Evolutionary conservation across 495 filamentous ascomycete species (phyloP), one percentile per base, ranked within the genome.

Genomic region (Symbiotaphrina buchneri): DNA sequence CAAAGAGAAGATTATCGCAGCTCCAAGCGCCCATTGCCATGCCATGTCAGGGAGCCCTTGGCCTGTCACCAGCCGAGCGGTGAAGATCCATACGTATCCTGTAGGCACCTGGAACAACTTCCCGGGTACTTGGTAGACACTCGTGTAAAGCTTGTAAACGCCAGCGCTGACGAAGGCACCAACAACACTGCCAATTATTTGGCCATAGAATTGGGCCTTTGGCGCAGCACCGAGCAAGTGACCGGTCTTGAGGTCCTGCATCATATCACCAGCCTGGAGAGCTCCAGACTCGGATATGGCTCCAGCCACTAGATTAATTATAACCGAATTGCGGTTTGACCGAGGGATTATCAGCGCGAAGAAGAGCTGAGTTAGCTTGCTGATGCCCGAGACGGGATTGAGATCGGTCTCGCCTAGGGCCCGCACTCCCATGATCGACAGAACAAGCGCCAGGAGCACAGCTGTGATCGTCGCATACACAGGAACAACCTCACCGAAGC

Each of bases 181-280:
- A n/a, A 81, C 70, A 0, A 79, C 63, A 24, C 71, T 77, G 7
- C 87, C 87, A 28, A 99, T 81, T 13, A 95, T 71, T 45, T 95
- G 90, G 1, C 87, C 87, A 53, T 75, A 91, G 51, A 99, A 95
- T 42, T 99, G 87, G 1, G 90, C 90, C 33, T 75, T 85, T 10
- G 90, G 87, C 7, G 81, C 68, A 6, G 87, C 87, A 10, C 83
- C 82, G 3, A 99, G 61, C 0, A 99, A 55, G 50, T 99, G 82
- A 3, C 87, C 87, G 0, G 87, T 93, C 49, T 99, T 99, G 20
- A 99, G 65, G 46, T 99, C 87, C 42, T 99, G 87, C 77, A 99
- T 83, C 45, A 99, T 71, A 47, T 99, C 87, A 8, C 87, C 87
- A 3, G 87, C 90, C 54, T 99, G 90, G 20, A 92, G 58, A 5